Evolutionary conservation across 768 basidiomycete species (phyloP), one percentile per base, ranked within the genome.

Genomic region (Mycena floridula): DNA sequence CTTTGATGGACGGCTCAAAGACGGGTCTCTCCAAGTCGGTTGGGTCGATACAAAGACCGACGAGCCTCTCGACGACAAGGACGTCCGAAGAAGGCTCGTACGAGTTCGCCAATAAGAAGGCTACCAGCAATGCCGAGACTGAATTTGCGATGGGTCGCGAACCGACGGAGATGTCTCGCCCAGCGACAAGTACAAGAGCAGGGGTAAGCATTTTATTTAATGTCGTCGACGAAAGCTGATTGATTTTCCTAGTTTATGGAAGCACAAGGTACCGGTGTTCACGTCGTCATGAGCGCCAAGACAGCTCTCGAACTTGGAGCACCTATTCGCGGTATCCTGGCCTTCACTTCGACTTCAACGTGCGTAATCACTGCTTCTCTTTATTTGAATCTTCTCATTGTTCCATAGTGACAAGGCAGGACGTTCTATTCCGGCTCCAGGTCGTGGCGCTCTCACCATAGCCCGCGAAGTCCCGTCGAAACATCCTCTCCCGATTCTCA

Each of bases 71-170:
- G 95, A 98, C 58, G 96, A 98, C 69, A 97, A 97, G 69, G 96
- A 99, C 52, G 86, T 98, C 51, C 51, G 96, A 99, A 65, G 96
- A 99, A 67, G 96, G 95, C 15, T 97, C 95, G 7, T 97, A 84
- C 63, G 95, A 99, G 64, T 99, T 99, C 65, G 96, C 93, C 40
- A 97, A 98, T 73, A 99, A 98, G 96, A 96, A 97, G 67, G 96
- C 96, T 1, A 99, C 96, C 5, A 91, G 88, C 67, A 97, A 95
- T 58, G 85, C 94, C 1, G 90, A 93, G 64, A 90, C 90, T 24
- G 96, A 99, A 64, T 89, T 97, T 58, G 95, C 94, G 3, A 96
- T 96, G 88, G 96, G 96, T 49, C 93, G 96, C 54, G 96, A 99
- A 65, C 94, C 96, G 5, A 92, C 89, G 28, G 96, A 99, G 65